A percentile compares a stretch with the other conserved stretches of the same genome.
Evolutionary conservation across 192 early-diverging fungal genomes (phyloP).

Genomic region (Thamnidium elegans): DNA sequence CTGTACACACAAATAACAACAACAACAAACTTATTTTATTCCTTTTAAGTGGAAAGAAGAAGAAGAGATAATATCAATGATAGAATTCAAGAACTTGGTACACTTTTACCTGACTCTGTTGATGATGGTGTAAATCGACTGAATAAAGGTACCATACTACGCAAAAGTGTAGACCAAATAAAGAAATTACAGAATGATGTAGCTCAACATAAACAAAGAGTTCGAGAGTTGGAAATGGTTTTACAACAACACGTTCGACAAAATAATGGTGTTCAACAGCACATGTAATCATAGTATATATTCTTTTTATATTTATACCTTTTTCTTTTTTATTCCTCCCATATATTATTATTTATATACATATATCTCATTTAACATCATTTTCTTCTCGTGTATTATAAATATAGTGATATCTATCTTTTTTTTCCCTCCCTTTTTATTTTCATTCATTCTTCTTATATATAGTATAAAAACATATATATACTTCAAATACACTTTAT

Average conservation of each 20-base stretch:
- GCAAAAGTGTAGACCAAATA: conserved; percentile 93
- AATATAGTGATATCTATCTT: no score
- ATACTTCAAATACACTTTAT: no score
- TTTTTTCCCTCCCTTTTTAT: no score
- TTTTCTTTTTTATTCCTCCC: no score
- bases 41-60: conserved; percentile 79
- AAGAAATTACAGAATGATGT: conserved; percentile 34
- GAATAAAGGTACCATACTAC: conserved; percentile 94
- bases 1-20: background rate
- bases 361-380: no score
- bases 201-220: conserved; percentile 25
- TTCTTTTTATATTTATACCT: background rate
- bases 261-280: conserved; percentile 6
- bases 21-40: background rate
- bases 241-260: conserved; percentile 24
- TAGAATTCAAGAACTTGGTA: conserved; percentile 90
- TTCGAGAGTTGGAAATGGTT: conserved; percentile 33
- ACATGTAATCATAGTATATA: conserved; percentile 4
- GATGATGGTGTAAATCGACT: conserved; percentile 82
- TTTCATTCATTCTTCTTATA: no score
- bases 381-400: no score
- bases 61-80: conserved; percentile 98
- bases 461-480: no score
- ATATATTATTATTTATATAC: no score
- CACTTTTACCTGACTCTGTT: conserved; percentile 77